These are phyloP conservation scores for Trichoderma atroviride DNA, from an alignment of 2,329 filamentous ascomycete genomes.

Conservation along the genomic window DNA sequence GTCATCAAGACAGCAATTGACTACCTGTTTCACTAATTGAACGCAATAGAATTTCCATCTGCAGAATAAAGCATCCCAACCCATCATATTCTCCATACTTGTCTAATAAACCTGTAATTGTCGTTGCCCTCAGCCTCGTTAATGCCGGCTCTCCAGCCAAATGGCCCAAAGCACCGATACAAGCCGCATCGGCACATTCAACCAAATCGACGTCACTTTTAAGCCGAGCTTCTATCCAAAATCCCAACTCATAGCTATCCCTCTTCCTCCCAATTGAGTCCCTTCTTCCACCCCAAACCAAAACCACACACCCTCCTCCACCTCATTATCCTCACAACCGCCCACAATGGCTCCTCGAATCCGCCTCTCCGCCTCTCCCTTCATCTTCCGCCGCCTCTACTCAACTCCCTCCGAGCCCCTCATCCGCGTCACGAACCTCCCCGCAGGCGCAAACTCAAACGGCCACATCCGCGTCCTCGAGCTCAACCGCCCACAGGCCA, in stretches of 20 bases:
- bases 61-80: background rate
- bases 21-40: background rate
- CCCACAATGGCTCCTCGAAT: conserved; percentile 41
- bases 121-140: background rate
- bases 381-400: conserved; percentile 40
- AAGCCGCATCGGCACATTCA: conserved; percentile 23
- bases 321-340: background rate
- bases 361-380: conserved; percentile 29
- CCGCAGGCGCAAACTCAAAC: conserved; percentile 61
- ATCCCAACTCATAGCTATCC: background rate
- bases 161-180: conserved; percentile 10
- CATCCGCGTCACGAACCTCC: conserved; percentile 72
- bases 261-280: background rate
- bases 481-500: conserved; percentile 79
- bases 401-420: conserved; percentile 54
- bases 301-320: background rate
- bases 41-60: background rate
- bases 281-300: background rate
- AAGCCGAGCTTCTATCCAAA: conserved; percentile 14
- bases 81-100: background rate
- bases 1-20: background rate
- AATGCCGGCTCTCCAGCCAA: conserved; percentile 10
- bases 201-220: conserved; percentile 19
- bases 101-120: background rate
- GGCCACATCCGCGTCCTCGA: conserved; percentile 88